These are phyloP conservation scores for Gelatoporia subvermispora DNA, from an alignment of 768 basidiomycete genomes.

Conservation along the genomic window DNA sequence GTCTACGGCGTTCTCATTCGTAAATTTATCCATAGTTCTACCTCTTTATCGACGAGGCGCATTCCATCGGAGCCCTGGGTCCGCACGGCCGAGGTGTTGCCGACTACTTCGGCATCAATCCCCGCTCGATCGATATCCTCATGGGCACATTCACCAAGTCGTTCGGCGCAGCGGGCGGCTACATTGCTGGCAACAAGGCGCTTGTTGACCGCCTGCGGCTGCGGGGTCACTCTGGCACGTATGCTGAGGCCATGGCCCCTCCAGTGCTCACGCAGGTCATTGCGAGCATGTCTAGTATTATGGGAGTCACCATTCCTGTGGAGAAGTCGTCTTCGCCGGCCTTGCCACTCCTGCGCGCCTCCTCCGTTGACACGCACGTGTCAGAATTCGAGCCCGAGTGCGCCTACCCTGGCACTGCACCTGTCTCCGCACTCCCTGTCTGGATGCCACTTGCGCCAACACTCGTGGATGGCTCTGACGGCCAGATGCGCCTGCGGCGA, in stretches of 20 bases:
- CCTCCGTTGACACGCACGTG: conserved; percentile 20
- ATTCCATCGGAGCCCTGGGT: conserved; percentile 94
- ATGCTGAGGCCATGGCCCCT: conserved; percentile 89
- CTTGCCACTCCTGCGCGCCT: conserved; percentile 30
- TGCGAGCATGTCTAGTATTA: conserved; percentile 93
- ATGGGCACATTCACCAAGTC: conserved; percentile 99
- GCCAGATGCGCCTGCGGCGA: conserved; percentile 73
- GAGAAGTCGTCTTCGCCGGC: conserved; percentile 27
- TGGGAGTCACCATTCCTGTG: conserved; percentile 62
- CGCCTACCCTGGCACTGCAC: conserved; percentile 65
- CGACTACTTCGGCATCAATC: conserved; percentile 88
- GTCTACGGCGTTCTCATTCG: background rate
- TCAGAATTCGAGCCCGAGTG: conserved; percentile 34
- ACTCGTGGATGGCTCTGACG: conserved; percentile 81
- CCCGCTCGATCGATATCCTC: conserved; percentile 79
- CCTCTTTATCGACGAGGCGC: conserved; percentile 94
- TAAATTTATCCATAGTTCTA: conserved; percentile 65
- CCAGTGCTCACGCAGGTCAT: conserved; percentile 88
- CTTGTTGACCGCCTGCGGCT: conserved; percentile 81
- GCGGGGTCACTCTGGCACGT: conserved; percentile 74
- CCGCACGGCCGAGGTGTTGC: conserved; percentile 92
- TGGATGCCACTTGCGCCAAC: conserved; percentile 76
- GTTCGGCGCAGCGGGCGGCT: conserved; percentile 92
- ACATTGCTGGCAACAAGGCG: conserved; percentile 79
- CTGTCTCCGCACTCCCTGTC: conserved; percentile 56